Evolutionary conservation across 768 basidiomycete genomes (phyloP).

Genomic region (Phylloporus scabripes): DNA sequence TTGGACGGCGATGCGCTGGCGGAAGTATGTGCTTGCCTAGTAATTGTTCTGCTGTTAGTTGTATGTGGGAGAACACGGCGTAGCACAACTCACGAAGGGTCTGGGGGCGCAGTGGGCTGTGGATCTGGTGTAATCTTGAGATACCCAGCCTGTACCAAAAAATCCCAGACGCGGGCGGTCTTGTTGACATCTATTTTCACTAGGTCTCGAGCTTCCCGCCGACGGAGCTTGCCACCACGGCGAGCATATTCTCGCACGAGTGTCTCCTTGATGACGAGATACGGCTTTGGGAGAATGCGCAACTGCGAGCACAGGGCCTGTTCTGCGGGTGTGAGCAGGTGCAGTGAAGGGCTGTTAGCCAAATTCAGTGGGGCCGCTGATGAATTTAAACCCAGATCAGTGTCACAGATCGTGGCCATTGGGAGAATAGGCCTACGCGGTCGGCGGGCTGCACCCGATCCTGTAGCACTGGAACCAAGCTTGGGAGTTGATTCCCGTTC

Average conservation of each 20-base stretch:
- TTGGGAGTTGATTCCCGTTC: conserved; percentile 61
- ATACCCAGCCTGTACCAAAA: conserved; percentile 80
- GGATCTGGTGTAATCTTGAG: conserved; percentile 62
- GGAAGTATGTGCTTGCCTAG: conserved; percentile 12
- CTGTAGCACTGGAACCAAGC: conserved; percentile 31
- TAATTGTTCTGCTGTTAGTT: neutral
- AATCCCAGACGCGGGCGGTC: conserved; percentile 90
- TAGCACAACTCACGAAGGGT: conserved; percentile 32
- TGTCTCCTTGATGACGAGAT: conserved; percentile 92
- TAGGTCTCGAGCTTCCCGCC: conserved; percentile 83
- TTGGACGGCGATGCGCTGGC: conserved; percentile 25
- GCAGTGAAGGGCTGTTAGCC: conserved; percentile 82
- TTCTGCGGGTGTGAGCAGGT: conserved; percentile 85
- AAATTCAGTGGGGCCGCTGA: conserved; percentile 76
- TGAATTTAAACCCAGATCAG: neutral
- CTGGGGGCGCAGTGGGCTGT: conserved; percentile 29
- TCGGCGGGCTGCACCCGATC: conserved; percentile 37
- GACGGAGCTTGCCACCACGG: conserved; percentile 79
- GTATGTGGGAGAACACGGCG: neutral
- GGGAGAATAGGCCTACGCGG: conserved; percentile 31
- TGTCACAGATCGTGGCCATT: neutral
- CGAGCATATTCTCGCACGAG: conserved; percentile 91
- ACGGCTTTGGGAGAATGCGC: conserved; percentile 91
- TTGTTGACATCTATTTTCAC: conserved; percentile 94
- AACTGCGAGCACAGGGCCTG: conserved; percentile 83